Evolutionary conservation across 164 flowering plant genomes (phyloP).

Genomic region (Vitis labrusca): DNA sequence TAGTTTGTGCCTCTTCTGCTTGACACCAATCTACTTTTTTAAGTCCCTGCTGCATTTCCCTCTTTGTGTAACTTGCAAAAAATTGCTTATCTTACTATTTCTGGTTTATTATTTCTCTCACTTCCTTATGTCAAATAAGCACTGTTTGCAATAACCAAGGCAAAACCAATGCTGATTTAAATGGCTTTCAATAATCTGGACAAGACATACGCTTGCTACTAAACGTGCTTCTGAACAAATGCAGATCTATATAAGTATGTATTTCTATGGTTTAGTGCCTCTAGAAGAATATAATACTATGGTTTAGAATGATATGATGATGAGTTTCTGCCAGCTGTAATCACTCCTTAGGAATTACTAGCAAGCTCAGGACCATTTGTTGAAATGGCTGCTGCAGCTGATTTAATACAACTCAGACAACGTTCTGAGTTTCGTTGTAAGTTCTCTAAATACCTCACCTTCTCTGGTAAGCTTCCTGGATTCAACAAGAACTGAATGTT

Average conservation of each 20-base stretch:
- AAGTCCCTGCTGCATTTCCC: too few relatives aligned
- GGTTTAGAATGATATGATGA: slow-evolving; percentile 34
- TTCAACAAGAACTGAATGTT: neutral
- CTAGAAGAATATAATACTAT: neutral
- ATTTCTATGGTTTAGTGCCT: neutral
- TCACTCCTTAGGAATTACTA: slow-evolving; percentile 57
- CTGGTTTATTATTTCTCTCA: too few relatives aligned
- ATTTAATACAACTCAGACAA: slow-evolving; percentile 85
- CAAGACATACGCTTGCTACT: too few relatives aligned
- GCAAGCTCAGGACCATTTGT: slow-evolving; percentile 55
- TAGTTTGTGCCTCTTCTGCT: too few relatives aligned
- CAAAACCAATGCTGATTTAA: too few relatives aligned
- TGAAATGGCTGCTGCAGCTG: slow-evolving; percentile 81
- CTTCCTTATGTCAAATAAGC: too few relatives aligned
- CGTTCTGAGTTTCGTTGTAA: slow-evolving; percentile 83
- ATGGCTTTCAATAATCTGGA: too few relatives aligned
- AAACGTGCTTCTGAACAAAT: too few relatives aligned
- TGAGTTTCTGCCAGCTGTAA: slow-evolving; percentile 52
- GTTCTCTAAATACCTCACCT: slow-evolving; percentile 17
- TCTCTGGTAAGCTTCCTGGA: neutral
- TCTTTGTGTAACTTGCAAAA: too few relatives aligned
- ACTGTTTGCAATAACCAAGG: too few relatives aligned
- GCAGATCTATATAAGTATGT: neutral
- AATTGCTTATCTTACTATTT: too few relatives aligned
- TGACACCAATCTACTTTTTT: too few relatives aligned